These are phyloP conservation scores for Fusarium pseudograminearum DNA, from an alignment of 2,329 filamentous ascomycete genomes.

Conservation along the genomic window DNA sequence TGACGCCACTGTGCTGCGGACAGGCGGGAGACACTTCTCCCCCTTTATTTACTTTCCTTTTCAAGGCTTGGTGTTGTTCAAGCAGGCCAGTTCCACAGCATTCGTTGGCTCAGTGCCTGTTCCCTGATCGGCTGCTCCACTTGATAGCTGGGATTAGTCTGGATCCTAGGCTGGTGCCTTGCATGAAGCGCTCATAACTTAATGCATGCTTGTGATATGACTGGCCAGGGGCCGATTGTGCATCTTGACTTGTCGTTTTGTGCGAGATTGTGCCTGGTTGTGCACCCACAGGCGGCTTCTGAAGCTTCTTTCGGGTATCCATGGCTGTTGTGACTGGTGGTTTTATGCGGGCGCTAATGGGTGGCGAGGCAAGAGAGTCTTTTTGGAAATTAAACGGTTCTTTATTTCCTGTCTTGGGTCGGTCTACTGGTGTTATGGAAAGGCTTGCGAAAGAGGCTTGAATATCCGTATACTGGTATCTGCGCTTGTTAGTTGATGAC, in stretches of 20 bases:
- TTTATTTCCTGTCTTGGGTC: conserved; percentile 7
- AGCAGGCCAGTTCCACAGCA: conserved; percentile 25
- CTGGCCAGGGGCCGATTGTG: conserved; percentile 34
- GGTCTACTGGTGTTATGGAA: neutral
- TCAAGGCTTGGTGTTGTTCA: conserved; percentile 21
- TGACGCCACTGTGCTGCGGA: conserved; percentile 38
- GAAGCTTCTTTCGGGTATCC: conserved; percentile 10
- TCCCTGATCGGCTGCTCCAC: conserved; percentile 19
- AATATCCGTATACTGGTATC: neutral
- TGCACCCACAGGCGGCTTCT: conserved; percentile 10
- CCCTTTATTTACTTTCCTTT: conserved; percentile 44
- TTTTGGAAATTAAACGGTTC: conserved; percentile 42
- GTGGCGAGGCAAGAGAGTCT: conserved; percentile 33
- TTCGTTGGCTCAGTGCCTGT: conserved; percentile 25
- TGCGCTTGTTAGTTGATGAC: neutral
- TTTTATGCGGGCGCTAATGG: conserved; percentile 35
- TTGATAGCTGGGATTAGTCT: conserved; percentile 20
- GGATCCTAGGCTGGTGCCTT: conserved; percentile 31
- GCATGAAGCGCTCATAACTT: conserved; percentile 41
- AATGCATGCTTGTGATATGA: conserved; percentile 17
- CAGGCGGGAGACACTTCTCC: conserved; percentile 27
- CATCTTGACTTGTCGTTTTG: conserved; percentile 25
- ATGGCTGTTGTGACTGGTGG: conserved; percentile 29
- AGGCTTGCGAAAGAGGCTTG: conserved; percentile 2
- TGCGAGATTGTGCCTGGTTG: conserved; percentile 33